Evolutionary conservation across 73 alveolate genomes (phyloP).

Genomic region (Tetrahymena malaccensis): DNA sequence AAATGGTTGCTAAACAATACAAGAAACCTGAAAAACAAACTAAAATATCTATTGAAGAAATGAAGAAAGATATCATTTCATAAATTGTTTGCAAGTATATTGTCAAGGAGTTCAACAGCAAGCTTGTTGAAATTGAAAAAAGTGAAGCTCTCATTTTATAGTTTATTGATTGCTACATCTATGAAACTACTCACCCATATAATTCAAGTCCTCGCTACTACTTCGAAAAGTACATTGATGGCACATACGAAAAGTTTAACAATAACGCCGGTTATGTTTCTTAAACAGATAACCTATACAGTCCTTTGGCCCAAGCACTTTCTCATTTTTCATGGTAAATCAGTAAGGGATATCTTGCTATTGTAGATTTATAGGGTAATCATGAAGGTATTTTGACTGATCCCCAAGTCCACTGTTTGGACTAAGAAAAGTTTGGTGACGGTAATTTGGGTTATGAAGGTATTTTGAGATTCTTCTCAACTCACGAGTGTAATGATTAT

Average conservation of each 20-base stretch:
- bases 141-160: not conserved
- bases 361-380: constrained; percentile 42
- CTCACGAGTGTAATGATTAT: constrained; percentile 25
- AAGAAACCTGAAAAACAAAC: not conserved
- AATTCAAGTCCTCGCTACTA: constrained; percentile 14
- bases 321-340: constrained; percentile 53
- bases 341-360: constrained; percentile 42
- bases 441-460: constrained; percentile 49
- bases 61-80: constrained; percentile 1
- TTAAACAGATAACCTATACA: constrained; percentile 6
- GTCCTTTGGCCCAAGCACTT: constrained; percentile 43
- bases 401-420: constrained; percentile 42
- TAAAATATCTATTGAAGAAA: not conserved
- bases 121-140: not conserved
- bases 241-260: constrained; percentile 45
- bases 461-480: constrained; percentile 46
- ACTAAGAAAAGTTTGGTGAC: constrained; percentile 47
- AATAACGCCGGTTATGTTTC: constrained; percentile 50
- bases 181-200: constrained; percentile 24
- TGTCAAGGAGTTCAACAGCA: constrained; percentile 2
- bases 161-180: constrained; percentile 43
- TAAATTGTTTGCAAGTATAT: constrained; percentile 1
- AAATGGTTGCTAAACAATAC: constrained; percentile 33
- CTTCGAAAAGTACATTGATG: constrained; percentile 46
- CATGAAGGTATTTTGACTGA: constrained; percentile 21